Percentiles rank a stretch among this genome's conserved stretches.
Conservation (phyloP, 345 rosid genomes). For the Reutealis trisperma region DNA sequence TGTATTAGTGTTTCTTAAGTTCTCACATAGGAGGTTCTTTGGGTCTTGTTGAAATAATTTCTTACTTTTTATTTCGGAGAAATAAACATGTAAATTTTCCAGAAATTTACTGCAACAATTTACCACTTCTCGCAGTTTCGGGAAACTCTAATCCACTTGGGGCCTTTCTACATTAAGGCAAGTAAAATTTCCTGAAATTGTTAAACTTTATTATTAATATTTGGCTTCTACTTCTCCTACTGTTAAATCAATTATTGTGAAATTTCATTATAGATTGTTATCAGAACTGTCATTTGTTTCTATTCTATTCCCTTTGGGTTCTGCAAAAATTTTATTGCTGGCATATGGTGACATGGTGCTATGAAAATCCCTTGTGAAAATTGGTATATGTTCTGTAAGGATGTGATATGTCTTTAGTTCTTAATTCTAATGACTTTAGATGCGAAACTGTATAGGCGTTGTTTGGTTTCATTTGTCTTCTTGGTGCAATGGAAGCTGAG, state of each 20-base stretch:
- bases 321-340: background rate
- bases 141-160: constrained; percentile 77
- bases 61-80: background rate
- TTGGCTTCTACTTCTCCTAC: background rate
- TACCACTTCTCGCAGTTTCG: constrained; percentile 65
- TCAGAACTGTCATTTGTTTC: background rate
- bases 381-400: background rate
- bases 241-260: background rate
- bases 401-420: background rate
- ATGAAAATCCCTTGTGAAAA: background rate
- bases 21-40: background rate
- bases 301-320: background rate
- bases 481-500: background rate
- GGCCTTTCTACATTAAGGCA: constrained; percentile 94
- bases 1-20: constrained; percentile 14
- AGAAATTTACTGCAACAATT: constrained; percentile 13
- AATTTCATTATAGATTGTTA: constrained; percentile 1
- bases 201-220: background rate
- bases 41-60: too few species aligned
- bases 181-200: constrained; percentile 22
- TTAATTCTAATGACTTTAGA: background rate
- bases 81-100: background rate
- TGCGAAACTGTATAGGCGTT: background rate
- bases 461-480: background rate
- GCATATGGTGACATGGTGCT: background rate